Conservation (phyloP, 352 stramenopile genomes). For the Pythium angustatum region DNA sequence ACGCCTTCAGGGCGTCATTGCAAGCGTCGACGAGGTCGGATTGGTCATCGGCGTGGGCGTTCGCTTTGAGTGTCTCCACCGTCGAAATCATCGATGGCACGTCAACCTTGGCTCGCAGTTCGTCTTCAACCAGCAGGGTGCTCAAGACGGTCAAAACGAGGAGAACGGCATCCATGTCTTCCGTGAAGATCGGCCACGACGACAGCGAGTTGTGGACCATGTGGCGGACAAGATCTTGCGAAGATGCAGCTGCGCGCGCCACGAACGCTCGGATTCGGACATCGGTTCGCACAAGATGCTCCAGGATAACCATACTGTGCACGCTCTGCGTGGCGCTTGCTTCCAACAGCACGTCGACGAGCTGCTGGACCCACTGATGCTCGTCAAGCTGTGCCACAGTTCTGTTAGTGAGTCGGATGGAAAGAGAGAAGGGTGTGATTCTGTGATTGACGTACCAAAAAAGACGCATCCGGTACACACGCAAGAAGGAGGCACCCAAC, state of each 20-base stretch:
- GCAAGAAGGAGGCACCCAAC: conserved; percentile 13
- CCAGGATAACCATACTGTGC: conserved; percentile 22
- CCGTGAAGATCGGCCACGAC: conserved; percentile 26
- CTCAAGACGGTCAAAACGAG: conserved; percentile 20
- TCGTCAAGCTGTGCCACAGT: conserved; percentile 16
- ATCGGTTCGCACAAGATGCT: conserved; percentile 14
- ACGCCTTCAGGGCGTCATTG: conserved; percentile 9
- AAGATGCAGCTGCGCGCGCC: conserved; percentile 1
- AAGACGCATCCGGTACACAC: not conserved
- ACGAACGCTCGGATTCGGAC: conserved; percentile 5
- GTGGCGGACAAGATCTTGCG: conserved; percentile 14
- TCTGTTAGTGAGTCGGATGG: not conserved
- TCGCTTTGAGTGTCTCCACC: conserved; percentile 15
- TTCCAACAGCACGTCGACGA: conserved; percentile 19
- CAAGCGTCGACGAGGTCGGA: conserved; percentile 22
- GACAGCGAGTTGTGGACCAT: conserved; percentile 20
- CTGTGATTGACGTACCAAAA: conserved; percentile 10
- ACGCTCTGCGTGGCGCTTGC: conserved; percentile 13
- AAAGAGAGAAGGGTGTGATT: not conserved
- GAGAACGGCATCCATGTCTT: conserved; percentile 29
- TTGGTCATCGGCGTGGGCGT: conserved; percentile 15
- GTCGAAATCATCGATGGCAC: not conserved
- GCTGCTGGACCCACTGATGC: conserved; percentile 14
- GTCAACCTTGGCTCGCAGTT: conserved; percentile 7
- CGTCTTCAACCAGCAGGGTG: conserved; percentile 11